Percentiles rank a stretch among this genome's conserved stretches.
phyloP scores from a whole-genome alignment of 345 rosid genomes.

The Aquilaria sinensis region DNA sequence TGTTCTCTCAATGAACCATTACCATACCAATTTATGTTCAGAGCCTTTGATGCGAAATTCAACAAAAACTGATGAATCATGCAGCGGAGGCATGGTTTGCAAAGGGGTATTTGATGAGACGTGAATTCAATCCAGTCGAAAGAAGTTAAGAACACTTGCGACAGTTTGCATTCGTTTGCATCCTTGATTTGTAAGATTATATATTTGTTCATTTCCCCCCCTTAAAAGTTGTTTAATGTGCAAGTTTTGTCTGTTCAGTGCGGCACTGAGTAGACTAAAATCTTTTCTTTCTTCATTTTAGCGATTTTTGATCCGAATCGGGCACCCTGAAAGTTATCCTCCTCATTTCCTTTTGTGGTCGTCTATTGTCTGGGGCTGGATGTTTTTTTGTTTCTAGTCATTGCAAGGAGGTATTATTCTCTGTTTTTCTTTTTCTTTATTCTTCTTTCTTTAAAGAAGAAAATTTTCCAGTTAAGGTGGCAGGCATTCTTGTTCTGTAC shows the following conservation, averaged over 20 bases:
- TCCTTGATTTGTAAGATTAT: conserved; percentile 9
- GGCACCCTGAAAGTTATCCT: too few relatives aligned
- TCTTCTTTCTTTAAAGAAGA: too few relatives aligned
- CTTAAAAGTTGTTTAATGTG: too few relatives aligned
- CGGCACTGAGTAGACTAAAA: neutral
- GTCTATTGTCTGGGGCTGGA: too few relatives aligned
- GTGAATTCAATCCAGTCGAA: conserved; percentile 15
- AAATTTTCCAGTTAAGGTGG: too few relatives aligned
- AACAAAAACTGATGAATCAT: conserved; percentile 2
- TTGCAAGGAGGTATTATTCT: too few relatives aligned
- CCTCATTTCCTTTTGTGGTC: too few relatives aligned
- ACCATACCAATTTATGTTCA: conserved; percentile 2
- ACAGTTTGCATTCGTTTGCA: conserved; percentile 6
- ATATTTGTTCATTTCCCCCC: neutral
- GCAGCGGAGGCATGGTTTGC: conserved; percentile 9
- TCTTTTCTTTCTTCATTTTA: conserved; percentile 5
- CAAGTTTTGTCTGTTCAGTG: conserved; percentile 3
- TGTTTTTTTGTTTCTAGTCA: too few relatives aligned
- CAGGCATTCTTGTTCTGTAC: too few relatives aligned
- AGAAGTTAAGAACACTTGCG: conserved; percentile 13
- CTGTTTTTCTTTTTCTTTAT: too few relatives aligned
- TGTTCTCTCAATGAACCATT: conserved; percentile 5
- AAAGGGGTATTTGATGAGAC: conserved; percentile 8
- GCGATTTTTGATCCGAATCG: conserved; percentile 3
- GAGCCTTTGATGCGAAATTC: conserved; percentile 15